Base-by-base conservation (phyloP, 148 eudicot species). In the Oxyria digyna region DNA sequence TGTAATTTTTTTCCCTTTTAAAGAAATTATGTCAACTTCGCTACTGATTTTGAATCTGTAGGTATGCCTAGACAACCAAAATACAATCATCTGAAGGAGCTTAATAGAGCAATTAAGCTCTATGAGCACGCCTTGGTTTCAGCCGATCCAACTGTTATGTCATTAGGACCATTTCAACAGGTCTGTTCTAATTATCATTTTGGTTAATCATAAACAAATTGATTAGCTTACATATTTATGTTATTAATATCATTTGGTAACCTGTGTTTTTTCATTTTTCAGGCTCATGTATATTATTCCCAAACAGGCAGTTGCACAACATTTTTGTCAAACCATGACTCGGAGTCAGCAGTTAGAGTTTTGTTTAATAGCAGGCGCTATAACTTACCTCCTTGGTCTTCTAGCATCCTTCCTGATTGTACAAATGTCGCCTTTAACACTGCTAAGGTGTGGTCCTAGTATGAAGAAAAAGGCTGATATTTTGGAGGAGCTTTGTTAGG, bases 401-500 rank as follows among this genome's bases (percentile, higher is more conserved):
- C 90, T 80, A 94, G 98, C 86, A 90, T 94, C 68, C 98, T 94
- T 74, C 90, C 98, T 6, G 98, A 88, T 69, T 94, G 98, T 82
- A 77, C 72, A 73, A 94, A 86, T 72, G 98, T 79, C 20, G 92
- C 77, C 72, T 94, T 90, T 84, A 94, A 94, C 82, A 94, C 98
- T 27, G 98, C 98, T 67, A 87, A 87, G 72, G 98, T 93, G 85
- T 8, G 87, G 23, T 3, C 27, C 21, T 57, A 57, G n/a, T 38
- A 4, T 38, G 41, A 38, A 35, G n/a, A n/a, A n/a, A n/a, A n/a
- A n/a, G n/a, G n/a, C n/a, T n/a, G n/a, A n/a, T n/a, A n/a, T n/a
- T n/a, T n/a, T n/a, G n/a, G n/a, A n/a, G n/a, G n/a, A n/a, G n/a
- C n/a, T n/a, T n/a, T n/a, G n/a, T n/a, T n/a, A n/a, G n/a, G n/a